Base-by-base conservation (phyloP, 257 asterid genomes). In the Scutellaria baicalensis region DNA sequence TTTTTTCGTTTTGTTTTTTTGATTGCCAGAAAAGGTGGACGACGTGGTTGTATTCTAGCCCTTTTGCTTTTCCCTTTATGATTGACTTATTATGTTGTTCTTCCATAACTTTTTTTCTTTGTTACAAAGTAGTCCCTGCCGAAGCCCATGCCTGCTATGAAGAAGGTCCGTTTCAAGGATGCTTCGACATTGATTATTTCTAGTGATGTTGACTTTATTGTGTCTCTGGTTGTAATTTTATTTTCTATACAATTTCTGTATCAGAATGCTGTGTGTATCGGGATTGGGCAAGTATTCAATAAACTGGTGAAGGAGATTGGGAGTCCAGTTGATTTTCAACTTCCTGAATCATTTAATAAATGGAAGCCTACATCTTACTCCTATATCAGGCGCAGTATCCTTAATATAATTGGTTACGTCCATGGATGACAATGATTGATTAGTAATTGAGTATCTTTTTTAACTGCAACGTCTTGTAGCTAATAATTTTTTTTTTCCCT, bases 311-410 rank as follows among this genome's bases (percentile, higher is more conserved):
- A 71, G 73, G 86, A 84, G 77, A 84, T 91, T 76, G 90, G 96
- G 79, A 84, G 80, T 61, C 89, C 86, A 36, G 86, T 84, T 52
- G 97, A 91, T 79, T 93, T 93, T 85, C 92, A 89, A 66, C 97
- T 93, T 76, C 97, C 99, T 18, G 90, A 89, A 73, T 83, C 90
- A 76, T 79, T 82, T 56, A 84, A 77, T 67, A 84, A 82, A 72
- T 79, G 87, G 91, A 88, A 84, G 66, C 78, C 86, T 7, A 69
- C 88, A n/a, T 68, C 96, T 27, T 93, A 75, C 88, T 82, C 85
- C 63, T 75, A 27, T 65, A 93, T 93, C 82, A 89, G 77, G 79
- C 96, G 96, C 78, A 93, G 99, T 93, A 93, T 93, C 98, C 95
- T 66, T 62, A 14, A 48, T 27, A 33, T 54, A 20, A 13, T 60